Conservation (phyloP, 345 rosid genomes). For the Populus alba region DNA sequence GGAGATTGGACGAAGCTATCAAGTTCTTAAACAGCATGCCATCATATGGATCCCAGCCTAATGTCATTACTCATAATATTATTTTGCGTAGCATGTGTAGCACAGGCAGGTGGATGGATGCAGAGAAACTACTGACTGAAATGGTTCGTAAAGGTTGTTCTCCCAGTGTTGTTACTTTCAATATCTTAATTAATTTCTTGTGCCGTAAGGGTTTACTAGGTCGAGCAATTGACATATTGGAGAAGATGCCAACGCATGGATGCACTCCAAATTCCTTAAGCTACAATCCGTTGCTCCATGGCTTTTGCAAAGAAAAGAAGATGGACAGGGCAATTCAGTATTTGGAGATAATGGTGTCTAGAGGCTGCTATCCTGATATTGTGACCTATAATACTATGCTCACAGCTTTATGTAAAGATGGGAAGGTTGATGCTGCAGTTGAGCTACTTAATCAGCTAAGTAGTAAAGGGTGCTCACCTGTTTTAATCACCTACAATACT, state of each 20-base stretch:
- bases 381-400: slow-evolving; percentile 87
- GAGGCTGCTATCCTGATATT: slow-evolving; percentile 88
- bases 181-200: slow-evolving; percentile 80
- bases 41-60: slow-evolving; percentile 68
- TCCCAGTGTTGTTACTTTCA: slow-evolving; percentile 88
- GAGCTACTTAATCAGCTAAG: slow-evolving; percentile 79
- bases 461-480: slow-evolving; percentile 79
- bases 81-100: slow-evolving; percentile 80
- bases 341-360: slow-evolving; percentile 77
- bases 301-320: slow-evolving; percentile 82
- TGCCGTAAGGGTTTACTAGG: slow-evolving; percentile 78
- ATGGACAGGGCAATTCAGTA: slow-evolving; percentile 82
- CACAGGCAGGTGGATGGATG: slow-evolving; percentile 89
- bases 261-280: slow-evolving; percentile 76
- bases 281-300: slow-evolving; percentile 80
- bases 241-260: slow-evolving; percentile 82
- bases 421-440: slow-evolving; percentile 80
- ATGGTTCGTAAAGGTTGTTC: slow-evolving; percentile 76
- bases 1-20: slow-evolving; percentile 80
- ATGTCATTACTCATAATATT: slow-evolving; percentile 73
- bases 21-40: slow-evolving; percentile 68
- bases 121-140: slow-evolving; percentile 67
- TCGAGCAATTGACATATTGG: slow-evolving; percentile 72
- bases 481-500: slow-evolving; percentile 71
- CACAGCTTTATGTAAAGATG: slow-evolving; percentile 79